A percentile compares a stretch with the other conserved stretches of the same genome.
Evolutionary conservation across 495 filamentous ascomycete genomes (phyloP).

Genomic region (Penicillium desertorum): DNA sequence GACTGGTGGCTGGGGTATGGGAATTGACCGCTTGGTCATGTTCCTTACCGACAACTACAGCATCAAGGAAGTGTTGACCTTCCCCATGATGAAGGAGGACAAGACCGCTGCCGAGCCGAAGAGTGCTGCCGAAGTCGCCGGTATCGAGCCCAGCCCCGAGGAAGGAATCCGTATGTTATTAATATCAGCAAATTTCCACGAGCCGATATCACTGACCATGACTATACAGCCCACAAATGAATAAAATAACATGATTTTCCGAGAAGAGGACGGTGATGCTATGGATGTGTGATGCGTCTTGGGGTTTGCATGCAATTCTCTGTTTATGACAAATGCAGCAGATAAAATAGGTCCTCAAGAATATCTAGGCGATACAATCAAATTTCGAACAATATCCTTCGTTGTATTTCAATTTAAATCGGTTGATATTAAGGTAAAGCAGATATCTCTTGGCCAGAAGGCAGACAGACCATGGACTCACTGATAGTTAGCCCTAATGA

Average conservation of each 20-base stretch:
- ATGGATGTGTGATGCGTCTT: constrained; percentile 4
- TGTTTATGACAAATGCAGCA: constrained; percentile 18
- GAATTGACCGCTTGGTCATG: constrained; percentile 96
- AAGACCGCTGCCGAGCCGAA: constrained; percentile 48
- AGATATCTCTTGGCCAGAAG: background rate
- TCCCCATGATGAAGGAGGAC: constrained; percentile 83
- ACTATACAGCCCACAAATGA: constrained; percentile 44
- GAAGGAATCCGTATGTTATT: constrained; percentile 66
- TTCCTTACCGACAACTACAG: constrained; percentile 93
- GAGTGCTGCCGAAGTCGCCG: constrained; percentile 64
- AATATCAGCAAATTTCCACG: constrained; percentile 31
- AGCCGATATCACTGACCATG: constrained; percentile 31
- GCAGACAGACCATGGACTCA: background rate
- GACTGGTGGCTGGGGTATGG: constrained; percentile 96
- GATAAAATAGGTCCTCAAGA: constrained; percentile 13
- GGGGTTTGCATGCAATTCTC: constrained; percentile 12
- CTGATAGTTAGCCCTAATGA: background rate
- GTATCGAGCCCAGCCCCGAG: constrained; percentile 60
- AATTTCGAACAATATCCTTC: background rate
- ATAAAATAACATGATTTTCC: constrained; percentile 16
- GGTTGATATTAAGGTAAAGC: background rate
- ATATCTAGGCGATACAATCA: constrained; percentile 5
- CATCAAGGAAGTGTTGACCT: constrained; percentile 95
- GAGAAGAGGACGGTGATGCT: constrained; percentile 7
- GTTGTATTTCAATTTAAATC: background rate